Evolutionary conservation across 306 rosid genomes (phyloP).

Genomic region (Prunus salicina): DNA sequence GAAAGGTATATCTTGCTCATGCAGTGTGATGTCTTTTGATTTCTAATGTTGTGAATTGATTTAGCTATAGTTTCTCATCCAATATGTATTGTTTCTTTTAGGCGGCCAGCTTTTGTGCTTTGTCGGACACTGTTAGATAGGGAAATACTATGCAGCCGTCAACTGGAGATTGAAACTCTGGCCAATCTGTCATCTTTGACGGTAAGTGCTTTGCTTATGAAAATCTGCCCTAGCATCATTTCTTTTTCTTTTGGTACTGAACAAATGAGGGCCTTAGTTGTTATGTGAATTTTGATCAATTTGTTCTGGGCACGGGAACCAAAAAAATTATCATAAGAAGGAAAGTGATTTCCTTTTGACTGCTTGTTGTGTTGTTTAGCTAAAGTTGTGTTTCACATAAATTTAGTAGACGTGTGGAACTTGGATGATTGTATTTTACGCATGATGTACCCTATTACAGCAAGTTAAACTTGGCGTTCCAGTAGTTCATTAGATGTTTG

Average conservation of each 20-base stretch:
- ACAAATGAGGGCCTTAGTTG: too few relatives aligned
- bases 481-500: neutral
- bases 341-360: neutral
- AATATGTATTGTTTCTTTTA: neutral
- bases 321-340: neutral
- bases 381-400: neutral
- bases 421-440: neutral
- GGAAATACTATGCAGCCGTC: constrained; percentile 34
- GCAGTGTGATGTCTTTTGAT: neutral
- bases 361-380: neutral
- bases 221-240: neutral
- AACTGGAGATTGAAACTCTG: constrained; percentile 66
- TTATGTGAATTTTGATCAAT: too few relatives aligned
- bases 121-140: constrained; percentile 26
- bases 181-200: constrained; percentile 73
- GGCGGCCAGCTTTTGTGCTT: constrained; percentile 41
- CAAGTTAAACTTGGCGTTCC: neutral
- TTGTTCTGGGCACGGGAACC: neutral
- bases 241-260: too few relatives aligned
- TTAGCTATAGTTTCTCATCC: neutral
- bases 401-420: neutral
- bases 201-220: constrained; percentile 21
- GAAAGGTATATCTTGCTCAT: constrained; percentile 52
- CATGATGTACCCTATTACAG: too few relatives aligned
- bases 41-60: neutral